Conservation (phyloP, 2,329 filamentous ascomycete species). For the Xylaria sp. region DNA sequence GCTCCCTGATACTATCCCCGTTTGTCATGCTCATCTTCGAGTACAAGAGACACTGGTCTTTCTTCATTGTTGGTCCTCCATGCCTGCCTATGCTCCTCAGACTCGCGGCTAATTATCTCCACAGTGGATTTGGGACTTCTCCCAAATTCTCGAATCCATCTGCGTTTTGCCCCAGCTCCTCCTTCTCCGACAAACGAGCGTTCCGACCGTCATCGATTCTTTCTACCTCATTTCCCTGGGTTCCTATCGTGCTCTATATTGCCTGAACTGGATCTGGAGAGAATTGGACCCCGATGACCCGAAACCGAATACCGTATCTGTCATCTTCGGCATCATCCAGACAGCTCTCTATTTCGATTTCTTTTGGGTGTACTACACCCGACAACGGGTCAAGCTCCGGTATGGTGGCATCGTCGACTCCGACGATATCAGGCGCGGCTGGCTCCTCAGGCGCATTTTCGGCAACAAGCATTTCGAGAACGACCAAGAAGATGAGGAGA, state of each 20-base stretch:
- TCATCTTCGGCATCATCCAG: constrained; percentile 89
- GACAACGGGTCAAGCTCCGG: constrained; percentile 93
- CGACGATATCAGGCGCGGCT: constrained; percentile 86
- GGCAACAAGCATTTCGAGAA: constrained; percentile 65
- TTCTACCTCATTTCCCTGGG: constrained; percentile 92
- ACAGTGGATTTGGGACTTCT: constrained; percentile 87
- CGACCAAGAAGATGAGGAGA: constrained; percentile 71
- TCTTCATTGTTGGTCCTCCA: constrained; percentile 59
- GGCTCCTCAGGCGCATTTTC: constrained; percentile 83
- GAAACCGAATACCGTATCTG: constrained; percentile 75
- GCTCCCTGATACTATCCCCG: constrained; percentile 75
- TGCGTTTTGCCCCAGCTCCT: constrained; percentile 92
- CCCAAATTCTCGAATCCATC: constrained; percentile 89
- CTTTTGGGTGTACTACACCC: constrained; percentile 94
- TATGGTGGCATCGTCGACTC: constrained; percentile 89
- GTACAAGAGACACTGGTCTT: constrained; percentile 56
- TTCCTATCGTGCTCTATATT: constrained; percentile 88
- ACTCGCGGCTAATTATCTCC: constrained; percentile 2
- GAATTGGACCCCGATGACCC: constrained; percentile 68
- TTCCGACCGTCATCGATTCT: constrained; percentile 96
- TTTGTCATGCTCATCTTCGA: constrained; percentile 78
- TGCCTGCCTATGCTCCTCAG: not conserved
- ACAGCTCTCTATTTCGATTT: constrained; percentile 93
- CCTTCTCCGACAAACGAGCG: constrained; percentile 91
- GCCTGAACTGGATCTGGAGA: constrained; percentile 89